Conservation (phyloP, 352 stramenopile genomes). For the Phytophthora citricola region DNA sequence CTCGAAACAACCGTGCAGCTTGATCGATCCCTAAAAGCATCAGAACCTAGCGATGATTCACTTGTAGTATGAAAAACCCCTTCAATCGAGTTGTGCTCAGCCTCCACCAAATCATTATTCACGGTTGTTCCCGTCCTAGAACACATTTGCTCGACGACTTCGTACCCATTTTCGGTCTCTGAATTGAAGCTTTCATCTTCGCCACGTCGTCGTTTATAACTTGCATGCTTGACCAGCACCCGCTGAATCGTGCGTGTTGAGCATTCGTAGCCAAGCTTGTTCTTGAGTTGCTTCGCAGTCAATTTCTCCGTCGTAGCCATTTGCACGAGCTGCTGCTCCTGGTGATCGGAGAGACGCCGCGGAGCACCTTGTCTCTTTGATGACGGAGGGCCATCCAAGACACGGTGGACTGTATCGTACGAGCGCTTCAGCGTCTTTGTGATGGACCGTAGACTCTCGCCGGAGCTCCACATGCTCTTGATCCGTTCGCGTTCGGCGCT, state of each 20-base stretch:
- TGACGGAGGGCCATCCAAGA: neutral
- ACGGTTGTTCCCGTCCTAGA: neutral
- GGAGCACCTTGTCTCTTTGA: constrained; percentile 2
- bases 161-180: neutral
- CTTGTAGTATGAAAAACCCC: neutral
- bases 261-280: constrained; percentile 6
- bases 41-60: neutral
- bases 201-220: constrained; percentile 1
- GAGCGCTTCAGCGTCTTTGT: constrained; percentile 5
- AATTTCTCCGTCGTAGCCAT: constrained; percentile 5
- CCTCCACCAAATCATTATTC: neutral
- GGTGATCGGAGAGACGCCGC: neutral
- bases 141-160: neutral
- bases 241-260: constrained; percentile 8
- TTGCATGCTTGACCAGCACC: neutral
- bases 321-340: constrained; percentile 5
- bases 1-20: neutral
- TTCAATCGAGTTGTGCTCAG: neutral
- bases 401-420: constrained; percentile 8
- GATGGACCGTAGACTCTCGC: constrained; percentile 5
- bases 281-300: constrained; percentile 3
- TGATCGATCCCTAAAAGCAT: neutral
- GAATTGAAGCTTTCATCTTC: neutral
- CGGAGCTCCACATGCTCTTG: constrained; percentile 7
- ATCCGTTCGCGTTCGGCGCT: constrained; percentile 7